A percentile compares a stretch with the other conserved stretches of the same genome.
These are phyloP conservation scores for Nakaseomyces sp. DNA, from an alignment of 1,139 yeast genomes.

Conservation along the genomic window DNA sequence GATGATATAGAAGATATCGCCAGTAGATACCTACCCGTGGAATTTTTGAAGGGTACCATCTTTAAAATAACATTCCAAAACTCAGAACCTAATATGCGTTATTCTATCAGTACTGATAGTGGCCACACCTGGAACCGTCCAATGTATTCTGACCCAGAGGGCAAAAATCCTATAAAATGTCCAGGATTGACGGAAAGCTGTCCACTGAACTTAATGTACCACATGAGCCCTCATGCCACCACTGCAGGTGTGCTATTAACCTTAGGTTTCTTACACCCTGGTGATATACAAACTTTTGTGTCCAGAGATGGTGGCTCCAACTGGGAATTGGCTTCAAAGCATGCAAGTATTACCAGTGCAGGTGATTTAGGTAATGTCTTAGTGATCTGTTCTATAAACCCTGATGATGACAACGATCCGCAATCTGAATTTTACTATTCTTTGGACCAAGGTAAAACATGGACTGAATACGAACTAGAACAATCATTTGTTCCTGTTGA, in stretches of 20 bases:
- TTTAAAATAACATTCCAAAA: neutral
- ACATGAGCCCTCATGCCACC: conserved; percentile 29
- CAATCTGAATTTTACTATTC: conserved; percentile 45
- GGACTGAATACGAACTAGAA: conserved; percentile 50
- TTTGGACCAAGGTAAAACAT: conserved; percentile 63
- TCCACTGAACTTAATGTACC: conserved; percentile 13
- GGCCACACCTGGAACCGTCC: conserved; percentile 57
- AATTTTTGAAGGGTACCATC: neutral
- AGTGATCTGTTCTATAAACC: conserved; percentile 40
- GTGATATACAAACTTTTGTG: conserved; percentile 2
- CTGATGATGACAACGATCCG: conserved; percentile 26
- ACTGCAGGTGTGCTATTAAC: conserved; percentile 68
- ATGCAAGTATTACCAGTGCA: conserved; percentile 50
- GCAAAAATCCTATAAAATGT: conserved; percentile 46
- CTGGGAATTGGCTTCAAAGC: conserved; percentile 54
- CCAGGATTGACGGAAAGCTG: conserved; percentile 55
- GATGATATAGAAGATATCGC: neutral
- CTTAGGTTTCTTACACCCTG: conserved; percentile 38
- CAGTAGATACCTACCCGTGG: neutral
- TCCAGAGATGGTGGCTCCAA: conserved; percentile 28
- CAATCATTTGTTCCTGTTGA: conserved; percentile 37
- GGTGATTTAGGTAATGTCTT: conserved; percentile 79
- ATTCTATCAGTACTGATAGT: conserved; percentile 49
- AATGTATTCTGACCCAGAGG: conserved; percentile 37
- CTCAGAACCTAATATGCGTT: conserved; percentile 26